Evolutionary conservation across 495 filamentous ascomycete species (phyloP).

Genomic region (Tuber microsphaerosporum): DNA sequence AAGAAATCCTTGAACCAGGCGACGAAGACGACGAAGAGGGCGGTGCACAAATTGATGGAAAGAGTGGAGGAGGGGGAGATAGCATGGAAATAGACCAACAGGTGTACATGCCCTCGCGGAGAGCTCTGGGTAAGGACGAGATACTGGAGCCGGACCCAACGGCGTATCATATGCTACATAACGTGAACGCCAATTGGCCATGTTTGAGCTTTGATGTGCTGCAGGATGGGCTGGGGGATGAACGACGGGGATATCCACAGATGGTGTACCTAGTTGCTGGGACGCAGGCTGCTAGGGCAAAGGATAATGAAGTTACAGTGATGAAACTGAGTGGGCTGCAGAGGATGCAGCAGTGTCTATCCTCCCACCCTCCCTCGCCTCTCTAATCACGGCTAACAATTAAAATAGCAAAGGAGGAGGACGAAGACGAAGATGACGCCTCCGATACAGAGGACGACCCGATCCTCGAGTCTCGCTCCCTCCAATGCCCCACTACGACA

Average conservation of each 20-base stretch:
- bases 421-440: slow-evolving; percentile 66
- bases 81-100: slow-evolving; percentile 87
- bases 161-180: slow-evolving; percentile 94
- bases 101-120: slow-evolving; percentile 86
- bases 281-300: slow-evolving; percentile 79
- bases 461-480: slow-evolving; percentile 84
- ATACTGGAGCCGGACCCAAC: slow-evolving; percentile 81
- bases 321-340: slow-evolving; percentile 89
- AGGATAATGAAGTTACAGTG: slow-evolving; percentile 87
- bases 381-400: slow-evolving; percentile 17
- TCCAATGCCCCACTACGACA: slow-evolving; percentile 74
- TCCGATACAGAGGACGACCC: slow-evolving; percentile 79
- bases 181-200: slow-evolving; percentile 84
- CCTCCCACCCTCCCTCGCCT: not conserved
- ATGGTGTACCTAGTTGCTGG: slow-evolving; percentile 90
- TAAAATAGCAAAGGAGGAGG: slow-evolving; percentile 53
- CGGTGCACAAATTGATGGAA: slow-evolving; percentile 50
- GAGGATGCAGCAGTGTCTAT: slow-evolving; percentile 62
- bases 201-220: slow-evolving; percentile 94
- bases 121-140: slow-evolving; percentile 79
- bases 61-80: slow-evolving; percentile 52
- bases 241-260: slow-evolving; percentile 81
- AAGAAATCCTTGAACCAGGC: slow-evolving; percentile 89
- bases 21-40: slow-evolving; percentile 69
- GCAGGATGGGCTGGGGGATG: slow-evolving; percentile 77